Percentiles rank a stretch among this genome's conserved stretches.
phyloP scores from a whole-genome alignment of 352 stramenopile species.

The Halophytophthora polymorphica region DNA sequence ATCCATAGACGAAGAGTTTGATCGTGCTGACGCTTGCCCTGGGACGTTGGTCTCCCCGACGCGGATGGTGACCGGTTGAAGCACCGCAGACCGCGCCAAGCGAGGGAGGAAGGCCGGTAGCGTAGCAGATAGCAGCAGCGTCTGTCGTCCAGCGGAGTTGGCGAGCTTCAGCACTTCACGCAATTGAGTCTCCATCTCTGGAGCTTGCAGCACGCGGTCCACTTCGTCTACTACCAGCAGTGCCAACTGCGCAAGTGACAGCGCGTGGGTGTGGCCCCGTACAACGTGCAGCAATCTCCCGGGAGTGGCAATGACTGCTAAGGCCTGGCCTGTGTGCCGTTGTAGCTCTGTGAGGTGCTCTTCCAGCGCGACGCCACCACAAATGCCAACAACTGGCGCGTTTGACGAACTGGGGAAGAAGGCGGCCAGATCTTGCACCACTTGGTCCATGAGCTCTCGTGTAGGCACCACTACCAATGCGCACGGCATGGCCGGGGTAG shows the following conservation, averaged over 20 bases:
- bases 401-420: constrained; percentile 21
- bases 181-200: constrained; percentile 90
- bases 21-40: constrained; percentile 1
- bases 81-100: constrained; percentile 91
- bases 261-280: constrained; percentile 11
- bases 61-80: constrained; percentile 90
- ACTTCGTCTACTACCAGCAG: constrained; percentile 94
- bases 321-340: constrained; percentile 8
- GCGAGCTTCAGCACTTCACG: constrained; percentile 89
- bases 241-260: constrained; percentile 31
- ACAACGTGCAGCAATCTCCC: constrained; percentile 57
- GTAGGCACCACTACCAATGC: constrained; percentile 94
- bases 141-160: constrained; percentile 65
- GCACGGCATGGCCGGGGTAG: constrained; percentile 22
- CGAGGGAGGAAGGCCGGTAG: constrained; percentile 87
- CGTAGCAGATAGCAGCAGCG: constrained; percentile 95
- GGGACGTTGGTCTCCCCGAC: constrained; percentile 56
- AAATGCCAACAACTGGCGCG: constrained; percentile 37
- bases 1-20: not conserved
- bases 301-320: constrained; percentile 50
- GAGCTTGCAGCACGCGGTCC: constrained; percentile 93
- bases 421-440: constrained; percentile 72
- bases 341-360: constrained; percentile 38
- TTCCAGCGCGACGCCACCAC: constrained; percentile 34
- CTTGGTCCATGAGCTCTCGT: constrained; percentile 94